Conservation (phyloP, 2,329 filamentous ascomycete species). For the Raffaelea ambrosiae region DNA sequence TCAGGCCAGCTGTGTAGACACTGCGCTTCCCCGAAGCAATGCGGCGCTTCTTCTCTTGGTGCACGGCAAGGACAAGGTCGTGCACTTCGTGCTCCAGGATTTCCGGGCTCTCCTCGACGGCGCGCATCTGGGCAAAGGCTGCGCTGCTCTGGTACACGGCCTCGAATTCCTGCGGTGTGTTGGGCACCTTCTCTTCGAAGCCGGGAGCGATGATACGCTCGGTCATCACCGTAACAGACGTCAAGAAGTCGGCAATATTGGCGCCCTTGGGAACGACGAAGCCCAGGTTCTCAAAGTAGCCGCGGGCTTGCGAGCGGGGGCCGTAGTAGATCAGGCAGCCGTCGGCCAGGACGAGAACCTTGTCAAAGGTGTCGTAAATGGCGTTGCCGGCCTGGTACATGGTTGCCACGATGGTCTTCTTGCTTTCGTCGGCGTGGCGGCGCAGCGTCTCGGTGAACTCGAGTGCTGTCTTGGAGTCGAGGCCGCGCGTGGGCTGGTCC, state of each 20-base stretch:
- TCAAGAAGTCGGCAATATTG: slow-evolving; percentile 72
- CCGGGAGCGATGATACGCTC: slow-evolving; percentile 31
- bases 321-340: slow-evolving; percentile 10
- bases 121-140: slow-evolving; percentile 32
- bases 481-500: slow-evolving; percentile 60
- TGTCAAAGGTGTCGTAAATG: slow-evolving; percentile 32
- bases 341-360: slow-evolving; percentile 12
- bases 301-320: slow-evolving; percentile 40
- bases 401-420: slow-evolving; percentile 51
- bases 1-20: slow-evolving; percentile 64
- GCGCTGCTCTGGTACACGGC: slow-evolving; percentile 41
- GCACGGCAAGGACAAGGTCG: slow-evolving; percentile 2
- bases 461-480: slow-evolving; percentile 58
- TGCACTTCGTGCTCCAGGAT: slow-evolving; percentile 17
- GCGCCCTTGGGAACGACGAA: slow-evolving; percentile 49
- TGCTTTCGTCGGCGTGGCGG: slow-evolving; percentile 56
- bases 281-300: slow-evolving; percentile 59
- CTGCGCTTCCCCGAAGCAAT: slow-evolving; percentile 10
- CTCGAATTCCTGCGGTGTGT: slow-evolving; percentile 55
- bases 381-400: slow-evolving; percentile 60
- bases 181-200: slow-evolving; percentile 39
- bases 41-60: slow-evolving; percentile 4
- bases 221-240: slow-evolving; percentile 38
- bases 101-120: slow-evolving; percentile 44
- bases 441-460: slow-evolving; percentile 58